Conservation (phyloP, 2,329 filamentous ascomycete genomes). For the Geosmithia morbida region DNA sequence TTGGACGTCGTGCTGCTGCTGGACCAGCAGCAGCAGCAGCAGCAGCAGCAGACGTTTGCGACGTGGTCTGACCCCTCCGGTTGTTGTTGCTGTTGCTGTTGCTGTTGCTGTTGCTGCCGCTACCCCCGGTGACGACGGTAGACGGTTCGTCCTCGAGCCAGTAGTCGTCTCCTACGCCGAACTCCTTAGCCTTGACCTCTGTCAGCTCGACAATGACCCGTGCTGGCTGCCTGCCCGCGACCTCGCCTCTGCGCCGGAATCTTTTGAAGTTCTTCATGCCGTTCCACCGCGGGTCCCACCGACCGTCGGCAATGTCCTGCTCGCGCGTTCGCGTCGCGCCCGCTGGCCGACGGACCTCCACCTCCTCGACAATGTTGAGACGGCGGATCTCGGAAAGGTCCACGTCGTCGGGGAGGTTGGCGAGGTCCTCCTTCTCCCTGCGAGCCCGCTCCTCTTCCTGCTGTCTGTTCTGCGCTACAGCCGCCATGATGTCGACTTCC, state of each 20-base stretch:
- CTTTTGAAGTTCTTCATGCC: slow-evolving; percentile 93
- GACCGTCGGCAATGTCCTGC: slow-evolving; percentile 34
- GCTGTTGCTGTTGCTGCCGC: no score
- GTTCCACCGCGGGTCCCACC: slow-evolving; percentile 87
- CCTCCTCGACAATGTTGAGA: slow-evolving; percentile 63
- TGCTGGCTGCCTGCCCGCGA: slow-evolving; percentile 22
- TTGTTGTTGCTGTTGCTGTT: slow-evolving; percentile 15
- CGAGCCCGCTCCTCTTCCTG: slow-evolving; percentile 51
- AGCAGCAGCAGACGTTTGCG: slow-evolving; percentile 4
- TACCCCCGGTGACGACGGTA: no score
- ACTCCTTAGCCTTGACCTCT: slow-evolving; percentile 55
- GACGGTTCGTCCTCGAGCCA: slow-evolving; percentile 45
- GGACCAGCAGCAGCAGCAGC: not conserved
- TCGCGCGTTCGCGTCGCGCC: slow-evolving; percentile 19
- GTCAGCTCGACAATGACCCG: slow-evolving; percentile 56
- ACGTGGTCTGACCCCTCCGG: slow-evolving; percentile 8
- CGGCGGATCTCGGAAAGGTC: slow-evolving; percentile 60
- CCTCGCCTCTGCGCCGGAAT: slow-evolving; percentile 50
- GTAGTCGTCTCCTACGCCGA: slow-evolving; percentile 63
- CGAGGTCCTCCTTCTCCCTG: slow-evolving; percentile 38
- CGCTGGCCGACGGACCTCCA: slow-evolving; percentile 35
- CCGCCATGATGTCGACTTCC: slow-evolving; percentile 54
- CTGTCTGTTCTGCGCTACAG: slow-evolving; percentile 44
- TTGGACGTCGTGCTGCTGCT: slow-evolving; percentile 3
- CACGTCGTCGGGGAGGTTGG: slow-evolving; percentile 42